Evolutionary conservation across 495 filamentous ascomycete genomes (phyloP), one percentile per base, ranked within the genome.

Genomic region (Lentithecium fluviatile): DNA sequence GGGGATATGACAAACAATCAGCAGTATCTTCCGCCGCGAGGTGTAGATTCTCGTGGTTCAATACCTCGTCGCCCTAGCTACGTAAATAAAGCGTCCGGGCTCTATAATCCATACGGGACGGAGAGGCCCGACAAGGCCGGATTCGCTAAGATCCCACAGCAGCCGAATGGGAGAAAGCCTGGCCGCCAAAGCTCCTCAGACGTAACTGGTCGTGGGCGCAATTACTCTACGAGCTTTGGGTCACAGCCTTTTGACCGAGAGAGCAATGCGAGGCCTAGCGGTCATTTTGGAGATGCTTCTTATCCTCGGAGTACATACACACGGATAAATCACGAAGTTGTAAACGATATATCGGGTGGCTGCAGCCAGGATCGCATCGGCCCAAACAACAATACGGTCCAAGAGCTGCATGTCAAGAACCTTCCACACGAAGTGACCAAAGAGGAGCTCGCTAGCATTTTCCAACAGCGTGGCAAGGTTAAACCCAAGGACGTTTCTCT

Each of bases 101-200:
- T 64, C 1, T 64, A 51, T 21, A 59, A 67, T 24, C 64, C 64
- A 11, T 63, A 67, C 40, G 55, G 54, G 2, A 2, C 54, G 19
- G 45, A 52, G 3, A 55, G 40, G 10, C 59, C 64, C 1, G 60
- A 58, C 15, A 43, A 43, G 40, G 19, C 13, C 6, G 40, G 40
- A 1, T 67, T 63, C 40, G 40, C 54, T 2, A 36, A 52, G 10
- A 29, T 60, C 8, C 47, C 59, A 2, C n/a, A 20, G 13, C 59
- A 49, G 10, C 37, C 25, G 2, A 47, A 6, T 26, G 36, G 50
- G 17, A 55, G 24, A 25, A 58, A 42, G 20, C 45, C 17, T 2
- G n/a, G 53, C 11, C 54, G 51, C 11, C 37, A 38, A 24, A 63
- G 64, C 34, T 47, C 56, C 29, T 63, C 64, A 4, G 51, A 47